phyloP scores from a whole-genome alignment of 257 asterid genomes.

The Ajuga chamaepitys region DNA sequence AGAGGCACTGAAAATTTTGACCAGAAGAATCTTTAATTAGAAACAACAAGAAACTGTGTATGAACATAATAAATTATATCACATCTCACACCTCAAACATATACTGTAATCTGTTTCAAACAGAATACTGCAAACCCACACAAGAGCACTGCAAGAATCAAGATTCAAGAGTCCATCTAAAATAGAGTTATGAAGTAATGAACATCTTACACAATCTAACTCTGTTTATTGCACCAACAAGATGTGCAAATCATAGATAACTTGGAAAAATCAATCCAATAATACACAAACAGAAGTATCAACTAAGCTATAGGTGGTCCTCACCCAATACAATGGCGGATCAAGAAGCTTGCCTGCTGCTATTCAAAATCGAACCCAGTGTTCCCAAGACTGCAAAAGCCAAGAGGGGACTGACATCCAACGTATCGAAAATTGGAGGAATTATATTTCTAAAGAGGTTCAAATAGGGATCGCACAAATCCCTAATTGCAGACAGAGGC shows the following conservation, averaged over 20 bases:
- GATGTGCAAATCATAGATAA: not conserved
- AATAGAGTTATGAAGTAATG: not conserved
- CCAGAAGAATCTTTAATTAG: not conserved
- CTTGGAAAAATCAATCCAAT: not conserved
- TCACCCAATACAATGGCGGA: conserved; percentile 1
- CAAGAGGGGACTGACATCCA: conserved; percentile 82
- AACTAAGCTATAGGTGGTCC: not conserved
- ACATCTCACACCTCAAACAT: not conserved
- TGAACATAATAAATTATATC: not conserved
- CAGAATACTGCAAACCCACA: not conserved
- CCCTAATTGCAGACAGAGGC: conserved; percentile 86
- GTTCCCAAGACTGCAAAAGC: conserved; percentile 85
- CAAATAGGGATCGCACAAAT: conserved; percentile 93
- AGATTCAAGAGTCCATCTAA: not conserved
- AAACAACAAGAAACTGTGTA: not conserved
- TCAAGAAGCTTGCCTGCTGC: conserved; percentile 46
- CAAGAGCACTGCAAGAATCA: not conserved
- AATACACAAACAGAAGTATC: conserved; percentile 1
- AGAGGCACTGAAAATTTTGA: not conserved
- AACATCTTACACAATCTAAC: not conserved
- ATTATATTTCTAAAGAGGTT: conserved; percentile 78
- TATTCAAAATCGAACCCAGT: conserved; percentile 58
- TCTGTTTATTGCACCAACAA: not conserved
- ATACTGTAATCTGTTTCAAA: not conserved
- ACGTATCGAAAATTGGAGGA: conserved; percentile 69